Percentiles rank a stretch among this genome's conserved stretches.
phyloP scores from a whole-genome alignment of 2,329 filamentous ascomycete species.

The Alternaria viburni region DNA sequence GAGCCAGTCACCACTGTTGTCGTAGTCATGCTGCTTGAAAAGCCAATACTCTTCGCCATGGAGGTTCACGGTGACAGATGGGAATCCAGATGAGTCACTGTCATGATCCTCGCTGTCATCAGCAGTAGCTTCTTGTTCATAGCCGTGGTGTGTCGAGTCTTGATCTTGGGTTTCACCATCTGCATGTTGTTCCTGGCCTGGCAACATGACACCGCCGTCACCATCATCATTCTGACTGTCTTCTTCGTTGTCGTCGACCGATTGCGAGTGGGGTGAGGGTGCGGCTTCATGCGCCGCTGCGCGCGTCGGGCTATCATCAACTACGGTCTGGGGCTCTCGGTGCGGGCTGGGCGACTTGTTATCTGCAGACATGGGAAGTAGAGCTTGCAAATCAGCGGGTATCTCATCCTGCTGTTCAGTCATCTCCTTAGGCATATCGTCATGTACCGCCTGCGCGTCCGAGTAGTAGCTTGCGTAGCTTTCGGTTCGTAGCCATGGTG shows the following conservation, averaged over 20 bases:
- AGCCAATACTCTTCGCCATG: constrained; percentile 39
- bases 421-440: not conserved
- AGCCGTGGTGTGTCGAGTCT: constrained; percentile 14
- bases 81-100: constrained; percentile 16
- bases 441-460: not conserved
- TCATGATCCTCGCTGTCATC: constrained; percentile 11
- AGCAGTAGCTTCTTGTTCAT: constrained; percentile 15
- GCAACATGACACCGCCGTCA: constrained; percentile 20
- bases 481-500: not conserved
- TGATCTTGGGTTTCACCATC: constrained; percentile 5
- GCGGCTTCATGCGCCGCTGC: constrained; percentile 1
- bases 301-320: not conserved
- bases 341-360: constrained; percentile 8
- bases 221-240: constrained; percentile 14
- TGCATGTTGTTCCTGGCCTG: constrained; percentile 11
- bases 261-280: not conserved
- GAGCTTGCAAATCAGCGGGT: constrained; percentile 14
- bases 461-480: not conserved
- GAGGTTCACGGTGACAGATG: constrained; percentile 38
- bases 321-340: not conserved
- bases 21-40: constrained; percentile 39
- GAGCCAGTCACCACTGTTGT: constrained; percentile 40
- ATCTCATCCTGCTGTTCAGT: constrained; percentile 9
- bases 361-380: not conserved
- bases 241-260: constrained; percentile 2